Evolutionary conservation across 768 basidiomycete species (phyloP), one percentile per base, ranked within the genome.

Genomic region (Sporobolomyces phaffii): DNA sequence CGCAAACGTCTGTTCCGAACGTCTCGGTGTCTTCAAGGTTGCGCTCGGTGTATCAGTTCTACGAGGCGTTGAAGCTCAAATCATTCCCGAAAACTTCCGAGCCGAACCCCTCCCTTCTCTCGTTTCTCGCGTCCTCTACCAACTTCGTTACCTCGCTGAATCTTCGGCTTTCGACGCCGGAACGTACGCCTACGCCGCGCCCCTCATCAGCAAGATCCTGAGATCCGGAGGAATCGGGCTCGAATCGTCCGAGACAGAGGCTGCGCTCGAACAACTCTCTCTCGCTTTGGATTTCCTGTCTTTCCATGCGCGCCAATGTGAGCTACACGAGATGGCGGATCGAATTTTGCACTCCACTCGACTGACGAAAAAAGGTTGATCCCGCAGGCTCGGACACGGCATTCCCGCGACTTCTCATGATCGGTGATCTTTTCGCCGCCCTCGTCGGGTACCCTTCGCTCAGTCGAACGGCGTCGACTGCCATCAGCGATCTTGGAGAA

Each of bases 41-140:
- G 89, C 89, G 85, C 79, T 92, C 8, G 90, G 88, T 7, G 82
- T 96, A 40, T 91, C 93, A 0, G 87, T 89, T 2, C 80, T 98
- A 47, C 82, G 96, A 60, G 85, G 85, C 68, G 78, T 87, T 49
- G 83, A 86, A 28, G 81, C 87, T 17, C 79, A 81, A 3, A 80
- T 83, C 3, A 81, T 97, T 0, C 89, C 90, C 0, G 84, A 86
- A 65, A 86, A 89, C 41, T 80, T 88, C 66, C 82, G 83, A 43
- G 83, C 82, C 0, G 94, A 98, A 75, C 84, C 83, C 0, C 76
- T 93, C 36, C 82, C 83, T 65, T 92, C 81, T 9, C 80, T 97
- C 36, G 81, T 93, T 29, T 80, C 89, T 50, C 88, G 96, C 31
- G 86, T 98, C 1, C 80, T 99, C 2, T 88, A 94, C 76, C 85